Conservation (phyloP, 306 rosid species). For the Nissolia schottii region DNA sequence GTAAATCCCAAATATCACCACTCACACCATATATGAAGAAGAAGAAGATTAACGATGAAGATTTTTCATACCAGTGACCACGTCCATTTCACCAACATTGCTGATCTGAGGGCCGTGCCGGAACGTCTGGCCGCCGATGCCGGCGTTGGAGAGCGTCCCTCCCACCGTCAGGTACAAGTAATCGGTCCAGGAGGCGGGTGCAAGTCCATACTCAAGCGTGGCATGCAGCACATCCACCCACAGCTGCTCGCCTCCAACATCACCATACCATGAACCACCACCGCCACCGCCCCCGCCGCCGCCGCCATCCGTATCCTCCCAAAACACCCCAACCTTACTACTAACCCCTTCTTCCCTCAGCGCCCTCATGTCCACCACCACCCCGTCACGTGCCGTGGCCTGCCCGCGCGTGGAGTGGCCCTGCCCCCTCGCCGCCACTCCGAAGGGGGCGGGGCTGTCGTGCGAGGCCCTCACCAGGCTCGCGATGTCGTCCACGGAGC, state of each 20-base stretch:
- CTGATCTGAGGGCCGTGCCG: constrained; percentile 71
- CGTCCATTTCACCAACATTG: constrained; percentile 59
- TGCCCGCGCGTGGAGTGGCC: constrained; percentile 77
- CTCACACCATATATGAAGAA: no score
- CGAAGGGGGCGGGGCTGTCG: constrained; percentile 36
- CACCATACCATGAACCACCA: constrained; percentile 42
- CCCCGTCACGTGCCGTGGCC: constrained; percentile 63
- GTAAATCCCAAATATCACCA: no score
- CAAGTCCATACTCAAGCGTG: constrained; percentile 45
- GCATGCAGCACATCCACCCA: constrained; percentile 55
- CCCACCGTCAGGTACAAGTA: constrained; percentile 63
- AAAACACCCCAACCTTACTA: constrained; percentile 9
- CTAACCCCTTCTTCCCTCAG: constrained; percentile 13
- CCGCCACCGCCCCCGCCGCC: no score
- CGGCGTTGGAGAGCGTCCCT: constrained; percentile 79
- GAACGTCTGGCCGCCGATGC: constrained; percentile 68
- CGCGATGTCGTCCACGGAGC: constrained; percentile 41
- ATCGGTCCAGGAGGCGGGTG: constrained; percentile 77
- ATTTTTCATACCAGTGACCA: constrained; percentile 57
- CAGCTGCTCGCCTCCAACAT: constrained; percentile 64
- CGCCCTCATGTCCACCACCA: constrained; percentile 59
- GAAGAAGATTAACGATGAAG: no score
- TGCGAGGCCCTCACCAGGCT: constrained; percentile 31
- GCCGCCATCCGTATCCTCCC: no score
- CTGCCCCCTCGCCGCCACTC: constrained; percentile 55